Evolutionary conservation across 2,329 filamentous ascomycete species (phyloP).

Genomic region (Alternaria dauci): DNA sequence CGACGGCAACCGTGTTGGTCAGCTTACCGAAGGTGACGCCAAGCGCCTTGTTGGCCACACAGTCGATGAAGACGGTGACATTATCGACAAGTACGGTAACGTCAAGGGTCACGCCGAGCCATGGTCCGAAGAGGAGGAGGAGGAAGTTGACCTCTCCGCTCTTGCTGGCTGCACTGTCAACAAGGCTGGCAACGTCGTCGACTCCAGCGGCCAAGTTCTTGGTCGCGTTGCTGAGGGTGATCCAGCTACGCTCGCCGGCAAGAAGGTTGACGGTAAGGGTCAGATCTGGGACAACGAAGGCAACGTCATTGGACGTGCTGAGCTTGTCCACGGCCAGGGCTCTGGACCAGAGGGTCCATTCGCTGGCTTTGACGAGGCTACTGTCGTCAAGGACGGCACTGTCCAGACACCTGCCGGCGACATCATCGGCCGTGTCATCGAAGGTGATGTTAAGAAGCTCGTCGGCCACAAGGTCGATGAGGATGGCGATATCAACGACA

Average conservation of each 20-base stretch:
- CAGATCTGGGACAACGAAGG: slow-evolving; percentile 71
- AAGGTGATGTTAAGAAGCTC: slow-evolving; percentile 62
- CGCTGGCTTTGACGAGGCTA: slow-evolving; percentile 65
- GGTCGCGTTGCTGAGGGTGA: slow-evolving; percentile 67
- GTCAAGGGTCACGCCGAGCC: slow-evolving; percentile 67
- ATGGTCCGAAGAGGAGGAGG: slow-evolving; percentile 60
- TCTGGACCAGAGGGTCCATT: slow-evolving; percentile 64
- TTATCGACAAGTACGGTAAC: slow-evolving; percentile 77
- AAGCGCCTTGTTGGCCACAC: slow-evolving; percentile 76
- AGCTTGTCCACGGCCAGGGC: slow-evolving; percentile 63
- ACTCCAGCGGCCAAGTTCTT: slow-evolving; percentile 65
- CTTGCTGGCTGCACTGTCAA: slow-evolving; percentile 70
- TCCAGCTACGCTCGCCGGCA: slow-evolving; percentile 63
- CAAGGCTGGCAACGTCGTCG: slow-evolving; percentile 69
- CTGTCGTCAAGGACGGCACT: slow-evolving; percentile 66
- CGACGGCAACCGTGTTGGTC: slow-evolving; percentile 79
- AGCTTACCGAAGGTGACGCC: slow-evolving; percentile 73
- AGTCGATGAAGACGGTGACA: slow-evolving; percentile 84
- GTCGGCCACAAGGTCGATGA: slow-evolving; percentile 61
- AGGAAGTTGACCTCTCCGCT: slow-evolving; percentile 64
- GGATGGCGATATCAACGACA: slow-evolving; percentile 62
- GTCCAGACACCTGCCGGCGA: slow-evolving; percentile 57
- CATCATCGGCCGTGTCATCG: slow-evolving; percentile 60
- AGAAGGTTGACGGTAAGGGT: slow-evolving; percentile 69
- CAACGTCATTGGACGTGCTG: slow-evolving; percentile 67